Percentiles rank a stretch among this genome's conserved stretches.
phyloP scores from a whole-genome alignment of 73 alveolate species.

The Tetrahymena thermophila region DNA sequence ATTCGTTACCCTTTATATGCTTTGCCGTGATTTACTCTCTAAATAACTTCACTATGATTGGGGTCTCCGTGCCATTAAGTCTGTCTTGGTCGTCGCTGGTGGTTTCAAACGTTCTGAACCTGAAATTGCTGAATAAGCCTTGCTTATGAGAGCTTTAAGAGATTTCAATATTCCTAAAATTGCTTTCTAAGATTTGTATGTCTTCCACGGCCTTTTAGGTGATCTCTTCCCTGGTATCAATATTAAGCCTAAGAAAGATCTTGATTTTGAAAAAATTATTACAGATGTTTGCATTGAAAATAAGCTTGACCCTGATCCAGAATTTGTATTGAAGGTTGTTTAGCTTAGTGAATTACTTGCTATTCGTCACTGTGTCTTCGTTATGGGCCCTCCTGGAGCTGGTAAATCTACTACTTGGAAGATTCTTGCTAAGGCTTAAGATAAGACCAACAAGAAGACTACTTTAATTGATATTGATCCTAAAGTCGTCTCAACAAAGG shows the following conservation, averaged over 20 bases:
- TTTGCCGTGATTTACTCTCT: constrained; percentile 93
- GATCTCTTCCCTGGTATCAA: constrained; percentile 98
- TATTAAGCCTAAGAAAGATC: constrained; percentile 94
- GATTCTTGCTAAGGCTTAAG: constrained; percentile 96
- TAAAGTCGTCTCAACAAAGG: constrained; percentile 96
- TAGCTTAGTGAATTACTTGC: constrained; percentile 89
- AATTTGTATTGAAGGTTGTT: constrained; percentile 90
- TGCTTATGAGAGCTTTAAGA: constrained; percentile 99
- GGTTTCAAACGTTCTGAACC: constrained; percentile 99
- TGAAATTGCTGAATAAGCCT: constrained; percentile 92
- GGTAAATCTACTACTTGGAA: constrained; percentile 98
- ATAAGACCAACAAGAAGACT: constrained; percentile 92
- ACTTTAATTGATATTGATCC: constrained; percentile 97
- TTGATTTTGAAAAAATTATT: constrained; percentile 86
- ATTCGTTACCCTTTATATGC: constrained; percentile 97
- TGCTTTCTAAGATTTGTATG: constrained; percentile 97
- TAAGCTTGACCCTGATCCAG: constrained; percentile 88
- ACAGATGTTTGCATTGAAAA: constrained; percentile 85
- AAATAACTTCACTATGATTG: constrained; percentile 97
- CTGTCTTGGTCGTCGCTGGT: constrained; percentile 99
- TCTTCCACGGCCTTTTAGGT: constrained; percentile 96
- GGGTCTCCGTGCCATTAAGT: constrained; percentile 99
- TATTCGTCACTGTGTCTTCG: constrained; percentile 99
- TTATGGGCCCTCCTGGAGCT: constrained; percentile 99
- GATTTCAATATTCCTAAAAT: constrained; percentile 99